Percentiles rank a stretch among this genome's conserved stretches.
phyloP scores from a whole-genome alignment of 805 yeast genomes.

The Kuraishia floccosa region DNA sequence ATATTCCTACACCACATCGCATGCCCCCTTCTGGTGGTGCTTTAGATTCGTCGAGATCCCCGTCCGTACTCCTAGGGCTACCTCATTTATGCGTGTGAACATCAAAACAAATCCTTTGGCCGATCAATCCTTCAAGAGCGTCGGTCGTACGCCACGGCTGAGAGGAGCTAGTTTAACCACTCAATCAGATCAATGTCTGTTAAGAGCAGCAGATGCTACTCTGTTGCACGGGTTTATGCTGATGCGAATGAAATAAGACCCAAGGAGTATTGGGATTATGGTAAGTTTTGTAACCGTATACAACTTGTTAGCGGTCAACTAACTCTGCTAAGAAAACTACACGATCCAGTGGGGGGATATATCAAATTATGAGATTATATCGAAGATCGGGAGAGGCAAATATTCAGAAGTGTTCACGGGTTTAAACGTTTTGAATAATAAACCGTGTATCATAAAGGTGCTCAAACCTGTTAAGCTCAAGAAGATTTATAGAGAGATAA shows the following conservation, averaged over 20 bases:
- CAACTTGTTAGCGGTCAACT: too few species aligned
- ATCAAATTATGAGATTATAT: conserved; percentile 73
- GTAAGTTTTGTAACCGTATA: conserved; percentile 8
- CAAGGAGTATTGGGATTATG: conserved; percentile 76
- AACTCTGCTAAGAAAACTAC: conserved; percentile 25
- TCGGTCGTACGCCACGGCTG: too few species aligned
- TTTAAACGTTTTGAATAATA: conserved; percentile 46
- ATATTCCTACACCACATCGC: too few species aligned
- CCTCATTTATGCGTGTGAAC: too few species aligned
- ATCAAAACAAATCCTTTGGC: too few species aligned
- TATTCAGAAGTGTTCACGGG: conserved; percentile 93
- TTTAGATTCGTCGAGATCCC: too few species aligned
- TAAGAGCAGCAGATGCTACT: conserved; percentile 26
- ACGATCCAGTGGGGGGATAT: conserved; percentile 78
- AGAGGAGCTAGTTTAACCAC: too few species aligned
- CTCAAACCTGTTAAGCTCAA: conserved; percentile 88
- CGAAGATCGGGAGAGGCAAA: conserved; percentile 85
- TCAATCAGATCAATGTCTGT: too few species aligned
- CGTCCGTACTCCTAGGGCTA: too few species aligned
- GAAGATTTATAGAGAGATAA: conserved; percentile 85
- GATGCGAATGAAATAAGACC: conserved; percentile 72
- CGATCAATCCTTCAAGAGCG: too few species aligned
- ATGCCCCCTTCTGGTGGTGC: too few species aligned
- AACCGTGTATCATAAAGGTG: conserved; percentile 77
- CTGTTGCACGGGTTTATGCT: conserved; percentile 69